Base-by-base conservation (phyloP, 1,284 basidiomycete genomes). In the Austroboletus novae-zelandiae region DNA sequence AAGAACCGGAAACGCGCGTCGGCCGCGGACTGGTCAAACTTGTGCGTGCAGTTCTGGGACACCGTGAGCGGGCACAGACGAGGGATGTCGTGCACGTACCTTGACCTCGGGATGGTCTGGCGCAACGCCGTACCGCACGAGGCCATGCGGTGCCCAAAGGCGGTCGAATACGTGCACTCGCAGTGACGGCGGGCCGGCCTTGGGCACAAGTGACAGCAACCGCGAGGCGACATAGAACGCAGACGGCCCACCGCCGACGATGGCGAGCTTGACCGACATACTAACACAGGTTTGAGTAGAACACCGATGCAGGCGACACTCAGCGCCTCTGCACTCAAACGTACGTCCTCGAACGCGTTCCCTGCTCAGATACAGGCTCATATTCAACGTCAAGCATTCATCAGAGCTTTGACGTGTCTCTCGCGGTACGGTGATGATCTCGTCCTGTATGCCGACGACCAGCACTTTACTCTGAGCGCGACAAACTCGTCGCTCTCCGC, bases 61-160 rank as follows among this genome's bases (percentile, higher is more conserved):
- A 17, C 4, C 9, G 47, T 67, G 42, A 61, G 56, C 29, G 37
- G 18, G 34, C 25, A 44, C 32, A 15, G 51, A 46, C 39, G 42
- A 39, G 5, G 50, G 32, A n/a, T 44, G 42, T 15, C 20, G 39
- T 32, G 39, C 34, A 70, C 79, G 47, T 62, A 88, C 94, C 80
- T 98, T 99, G 65, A 99, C 96, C 74, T 99, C 96, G 1, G 96
- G 94, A 70, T 99, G 97, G 72, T 99, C 97, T 36, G 97, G 96
- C 9, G 97, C 97, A 8, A 99, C 97, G 1, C 97, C 96, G 62
- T 97, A 99, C 37, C 97, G 77, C 2, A 96, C 94, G 0, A 99
- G 79, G 0, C 97, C 97, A 66, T 97, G 92, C 3, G 97, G 97
- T 29, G 92, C 86, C 77, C 96, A 98, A 4, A 98, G 76, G 18